A percentile compares a stretch with the other conserved stretches of the same genome.
phyloP scores from a whole-genome alignment of 2,329 filamentous ascomycete species.

The Biscogniauxia marginata region DNA sequence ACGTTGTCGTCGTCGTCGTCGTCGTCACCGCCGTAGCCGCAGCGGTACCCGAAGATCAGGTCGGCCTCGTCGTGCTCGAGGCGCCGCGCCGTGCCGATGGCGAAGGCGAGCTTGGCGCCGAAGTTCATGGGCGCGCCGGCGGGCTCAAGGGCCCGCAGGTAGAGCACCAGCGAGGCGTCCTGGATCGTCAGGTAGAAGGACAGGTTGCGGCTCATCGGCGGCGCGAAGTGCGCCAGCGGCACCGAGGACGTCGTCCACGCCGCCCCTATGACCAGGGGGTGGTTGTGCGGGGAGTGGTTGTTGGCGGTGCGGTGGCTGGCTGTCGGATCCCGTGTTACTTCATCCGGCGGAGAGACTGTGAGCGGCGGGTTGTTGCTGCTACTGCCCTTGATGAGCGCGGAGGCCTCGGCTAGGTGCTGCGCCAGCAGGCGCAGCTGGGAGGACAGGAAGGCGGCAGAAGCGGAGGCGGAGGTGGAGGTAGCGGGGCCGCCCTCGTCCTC shows the following conservation, averaged over 20 bases:
- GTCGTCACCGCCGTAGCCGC: conserved; percentile 23
- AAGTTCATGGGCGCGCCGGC: conserved; percentile 60
- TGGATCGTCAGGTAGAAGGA: conserved; percentile 71
- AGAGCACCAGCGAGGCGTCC: conserved; percentile 68
- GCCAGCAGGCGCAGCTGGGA: conserved; percentile 56
- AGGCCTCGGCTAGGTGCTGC: conserved; percentile 52
- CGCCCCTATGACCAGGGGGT: conserved; percentile 10
- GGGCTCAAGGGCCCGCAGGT: conserved; percentile 68
- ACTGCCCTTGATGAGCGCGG: conserved; percentile 55
- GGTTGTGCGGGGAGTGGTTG: background rate
- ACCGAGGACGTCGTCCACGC: conserved; percentile 32
- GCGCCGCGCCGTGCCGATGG: conserved; percentile 62
- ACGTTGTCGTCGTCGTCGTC: conserved; percentile 18
- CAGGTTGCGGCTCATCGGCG: conserved; percentile 58
- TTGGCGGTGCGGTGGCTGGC: background rate
- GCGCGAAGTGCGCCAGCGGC: conserved; percentile 29
- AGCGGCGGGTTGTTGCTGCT: conserved; percentile 29
- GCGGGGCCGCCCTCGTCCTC: conserved; percentile 46
- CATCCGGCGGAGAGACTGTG: too few relatives aligned
- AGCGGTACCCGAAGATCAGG: conserved; percentile 64
- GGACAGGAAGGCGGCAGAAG: conserved; percentile 54
- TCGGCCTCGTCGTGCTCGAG: conserved; percentile 80
- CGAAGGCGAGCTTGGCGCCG: conserved; percentile 67
- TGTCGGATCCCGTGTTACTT: background rate
- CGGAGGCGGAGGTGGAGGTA: conserved; percentile 44